A percentile compares a stretch with the other conserved stretches of the same genome.
phyloP scores from a whole-genome alignment of 345 rosid genomes.

The Brassica incana region DNA sequence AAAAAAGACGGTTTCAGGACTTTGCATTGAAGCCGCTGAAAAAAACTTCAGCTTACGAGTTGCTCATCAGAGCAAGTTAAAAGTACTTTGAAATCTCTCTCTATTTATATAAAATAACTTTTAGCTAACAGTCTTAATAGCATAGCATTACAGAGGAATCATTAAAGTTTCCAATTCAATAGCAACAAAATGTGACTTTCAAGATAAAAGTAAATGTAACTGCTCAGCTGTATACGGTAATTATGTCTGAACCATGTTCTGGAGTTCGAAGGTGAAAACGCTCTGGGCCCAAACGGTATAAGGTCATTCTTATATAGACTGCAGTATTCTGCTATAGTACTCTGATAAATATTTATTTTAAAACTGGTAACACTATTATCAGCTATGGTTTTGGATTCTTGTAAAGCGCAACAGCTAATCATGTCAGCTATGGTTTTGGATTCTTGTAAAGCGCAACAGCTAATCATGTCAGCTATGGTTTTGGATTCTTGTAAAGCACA shows the following conservation, averaged over 20 bases:
- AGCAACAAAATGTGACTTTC: background rate
- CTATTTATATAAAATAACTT: background rate
- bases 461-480: background rate
- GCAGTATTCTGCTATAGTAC: too few relatives aligned
- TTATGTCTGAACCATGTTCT: too few relatives aligned
- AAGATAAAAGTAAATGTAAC: background rate
- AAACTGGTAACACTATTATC: background rate
- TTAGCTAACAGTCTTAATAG: background rate
- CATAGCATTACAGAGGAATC: background rate
- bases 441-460: background rate
- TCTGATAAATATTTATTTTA: too few relatives aligned
- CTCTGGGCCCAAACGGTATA: too few relatives aligned
- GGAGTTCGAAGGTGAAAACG: too few relatives aligned
- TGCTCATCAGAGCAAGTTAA: background rate
- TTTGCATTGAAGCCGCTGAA: conserved; percentile 70
- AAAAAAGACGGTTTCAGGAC: conserved; percentile 40
- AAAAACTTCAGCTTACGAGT: conserved; percentile 50
- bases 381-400: background rate
- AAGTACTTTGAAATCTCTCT: background rate
- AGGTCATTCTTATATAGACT: too few relatives aligned
- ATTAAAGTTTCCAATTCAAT: background rate
- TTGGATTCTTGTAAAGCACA: background rate
- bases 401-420: background rate
- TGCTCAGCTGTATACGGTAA: background rate
- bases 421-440: background rate